A percentile compares a stretch with the other conserved stretches of the same genome.
Evolutionary conservation across 192 early-diverging fungal species (phyloP).

Genomic region (Gonapodya sp.): DNA sequence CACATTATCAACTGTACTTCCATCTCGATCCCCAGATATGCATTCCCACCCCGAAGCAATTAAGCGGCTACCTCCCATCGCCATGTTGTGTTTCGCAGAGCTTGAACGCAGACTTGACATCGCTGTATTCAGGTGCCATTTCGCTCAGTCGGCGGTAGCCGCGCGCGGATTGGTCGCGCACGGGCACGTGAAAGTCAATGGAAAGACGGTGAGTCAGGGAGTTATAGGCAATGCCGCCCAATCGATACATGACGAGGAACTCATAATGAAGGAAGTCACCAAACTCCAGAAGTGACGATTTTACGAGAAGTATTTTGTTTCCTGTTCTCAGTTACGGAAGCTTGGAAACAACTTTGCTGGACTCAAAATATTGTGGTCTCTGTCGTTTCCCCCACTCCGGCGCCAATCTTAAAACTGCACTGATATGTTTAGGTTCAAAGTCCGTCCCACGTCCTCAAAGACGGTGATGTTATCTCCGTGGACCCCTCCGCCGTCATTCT

Average conservation of each 20-base stretch:
- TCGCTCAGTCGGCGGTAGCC: conserved; percentile 75
- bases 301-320: too few species aligned
- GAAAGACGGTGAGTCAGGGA: conserved; percentile 51
- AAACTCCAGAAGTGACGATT: too few species aligned
- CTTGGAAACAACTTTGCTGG: too few species aligned
- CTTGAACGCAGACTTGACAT: conserved; percentile 89
- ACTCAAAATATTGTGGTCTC: too few species aligned
- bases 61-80: conserved; percentile 49
- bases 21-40: not conserved
- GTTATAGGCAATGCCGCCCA: not conserved
- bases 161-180: conserved; percentile 72
- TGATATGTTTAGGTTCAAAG: conserved; percentile 15
- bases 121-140: conserved; percentile 85
- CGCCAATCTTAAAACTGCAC: not conserved
- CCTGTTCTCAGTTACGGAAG: too few species aligned
- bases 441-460: conserved; percentile 67
- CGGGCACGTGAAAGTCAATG: conserved; percentile 89
- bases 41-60: conserved; percentile 14
- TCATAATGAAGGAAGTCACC: too few species aligned
- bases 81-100: conserved; percentile 73
- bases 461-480: conserved; percentile 83
- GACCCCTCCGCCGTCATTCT: conserved; percentile 59
- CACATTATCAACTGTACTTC: not conserved
- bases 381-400: too few species aligned
- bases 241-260: too few species aligned